Evolutionary conservation across 495 filamentous ascomycete genomes (phyloP), one percentile per base, ranked within the genome.

Genomic region (Penicillium simplicissimum): DNA sequence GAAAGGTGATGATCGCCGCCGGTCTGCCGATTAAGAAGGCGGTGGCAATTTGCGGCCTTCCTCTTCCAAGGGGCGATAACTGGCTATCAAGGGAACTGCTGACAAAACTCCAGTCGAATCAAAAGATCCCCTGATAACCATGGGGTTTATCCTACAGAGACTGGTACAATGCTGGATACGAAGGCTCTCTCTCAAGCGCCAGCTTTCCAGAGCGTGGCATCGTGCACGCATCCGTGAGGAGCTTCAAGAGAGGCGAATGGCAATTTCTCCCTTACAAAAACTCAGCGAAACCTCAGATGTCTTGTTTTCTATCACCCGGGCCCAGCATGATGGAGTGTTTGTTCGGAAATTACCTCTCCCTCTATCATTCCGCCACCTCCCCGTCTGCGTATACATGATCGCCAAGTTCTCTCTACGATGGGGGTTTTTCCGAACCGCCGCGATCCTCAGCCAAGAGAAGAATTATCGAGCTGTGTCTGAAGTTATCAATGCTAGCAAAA

Each of bases 281-380:
- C 65, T 84, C 37, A 83, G 80, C 69, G 82, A 83, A 66, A 72
- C 74, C n/a, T 76, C 81, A 3, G 82, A 83, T 56, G 78, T 84
- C n/a, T 76, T 82, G 55, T 84, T 83, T 62, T 73, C 74, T 28
- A 71, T 79, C 25, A 81, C 68, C 73, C 74, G 79, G 61, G 82
- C 81, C 57, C 68, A 60, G 37, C 67, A 68, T 57, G 76, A 80
- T 64, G 77, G 76, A 4, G 75, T 71, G 63, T 62, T 70, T 31
- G 61, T 78, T 42, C 65, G 72, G 34, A 61, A 40, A 17, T 38
- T 79, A 45, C 78, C 78, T 19, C 62, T 42, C 19, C 73, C 80
- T 45, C 48, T 60, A 53, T 25, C 65, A 53, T 40, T 52, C 60
- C 61, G 68, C 33, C 64, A 75, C 58, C 42, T 60, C n/a, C 48